Evolutionary conservation across 495 filamentous ascomycete species (phyloP).

Genomic region (Glonium stellatum): DNA sequence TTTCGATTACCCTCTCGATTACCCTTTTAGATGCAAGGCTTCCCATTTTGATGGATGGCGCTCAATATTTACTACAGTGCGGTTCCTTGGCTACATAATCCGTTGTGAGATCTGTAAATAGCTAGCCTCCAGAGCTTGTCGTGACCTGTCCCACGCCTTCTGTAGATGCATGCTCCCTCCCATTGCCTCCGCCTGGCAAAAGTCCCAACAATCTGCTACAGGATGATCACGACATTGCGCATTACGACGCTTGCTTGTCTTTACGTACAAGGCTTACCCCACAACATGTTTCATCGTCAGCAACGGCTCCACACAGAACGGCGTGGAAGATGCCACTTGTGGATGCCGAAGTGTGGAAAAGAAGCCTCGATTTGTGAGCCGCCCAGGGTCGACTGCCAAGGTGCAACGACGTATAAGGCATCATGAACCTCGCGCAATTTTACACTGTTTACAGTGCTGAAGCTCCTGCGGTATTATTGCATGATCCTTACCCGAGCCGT

Average conservation of each 20-base stretch:
- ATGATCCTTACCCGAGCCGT: background rate
- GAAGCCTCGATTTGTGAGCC: too few relatives aligned
- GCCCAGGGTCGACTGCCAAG: too few relatives aligned
- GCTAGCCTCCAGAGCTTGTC: too few relatives aligned
- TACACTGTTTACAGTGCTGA: background rate
- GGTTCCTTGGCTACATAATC: too few relatives aligned
- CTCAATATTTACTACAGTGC: too few relatives aligned
- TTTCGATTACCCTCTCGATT: too few relatives aligned
- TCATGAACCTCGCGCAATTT: too few relatives aligned
- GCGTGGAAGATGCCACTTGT: background rate
- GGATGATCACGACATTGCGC: background rate
- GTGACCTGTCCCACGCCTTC: background rate
- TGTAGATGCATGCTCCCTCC: background rate
- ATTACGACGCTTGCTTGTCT: background rate
- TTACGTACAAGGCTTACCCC: background rate
- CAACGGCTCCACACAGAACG: background rate
- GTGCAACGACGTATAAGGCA: too few relatives aligned
- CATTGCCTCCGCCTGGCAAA: background rate
- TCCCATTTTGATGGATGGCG: too few relatives aligned
- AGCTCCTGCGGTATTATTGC: background rate
- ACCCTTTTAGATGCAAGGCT: too few relatives aligned
- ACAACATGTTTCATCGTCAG: slow-evolving; percentile 2
- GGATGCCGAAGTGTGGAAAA: too few relatives aligned
- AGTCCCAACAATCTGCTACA: background rate
- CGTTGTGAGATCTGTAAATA: too few relatives aligned